These are phyloP conservation scores for Polymyxa betae DNA, from an alignment of 208 protist species.

Conservation along the genomic window DNA sequence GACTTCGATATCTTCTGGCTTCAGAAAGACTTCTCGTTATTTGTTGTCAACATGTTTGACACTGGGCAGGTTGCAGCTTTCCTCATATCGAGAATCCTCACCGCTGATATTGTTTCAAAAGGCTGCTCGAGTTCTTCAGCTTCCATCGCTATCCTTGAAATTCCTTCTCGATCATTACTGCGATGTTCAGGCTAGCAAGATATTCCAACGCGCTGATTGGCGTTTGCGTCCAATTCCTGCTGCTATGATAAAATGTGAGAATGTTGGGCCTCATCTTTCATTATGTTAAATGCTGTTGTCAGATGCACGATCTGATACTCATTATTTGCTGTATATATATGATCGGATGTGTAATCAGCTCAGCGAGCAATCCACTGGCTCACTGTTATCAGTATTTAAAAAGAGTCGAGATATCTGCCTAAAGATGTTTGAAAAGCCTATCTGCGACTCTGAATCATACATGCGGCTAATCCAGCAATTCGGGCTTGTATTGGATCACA, in stretches of 20 bases:
- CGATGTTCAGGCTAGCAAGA: conserved; percentile 61
- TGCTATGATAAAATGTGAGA: conserved; percentile 61
- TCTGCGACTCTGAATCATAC: conserved; percentile 12
- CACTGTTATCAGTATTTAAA: not conserved
- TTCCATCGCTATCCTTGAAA: conserved; percentile 55
- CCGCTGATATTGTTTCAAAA: not conserved
- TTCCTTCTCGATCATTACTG: conserved; percentile 61
- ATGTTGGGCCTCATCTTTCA: not conserved
- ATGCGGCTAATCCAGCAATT: not conserved
- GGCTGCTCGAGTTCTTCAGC: conserved; percentile 57
- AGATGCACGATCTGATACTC: conserved; percentile 65
- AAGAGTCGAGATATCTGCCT: conserved; percentile 10
- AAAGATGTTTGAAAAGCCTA: conserved; percentile 37
- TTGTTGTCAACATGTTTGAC: conserved; percentile 70
- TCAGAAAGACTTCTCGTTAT: conserved; percentile 67
- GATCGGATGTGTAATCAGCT: conserved; percentile 54
- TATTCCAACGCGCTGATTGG: conserved; percentile 67
- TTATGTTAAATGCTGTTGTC: not conserved
- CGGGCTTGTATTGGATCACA: not conserved
- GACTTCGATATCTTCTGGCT: conserved; percentile 67
- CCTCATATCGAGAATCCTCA: not conserved
- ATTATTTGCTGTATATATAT: conserved; percentile 68
- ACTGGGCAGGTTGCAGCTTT: conserved; percentile 55
- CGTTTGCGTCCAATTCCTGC: conserved; percentile 59
- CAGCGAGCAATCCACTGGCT: not conserved